These are phyloP conservation scores for Furcasterigmium sp. DNA, from an alignment of 2,329 filamentous ascomycete species.

Conservation along the genomic window DNA sequence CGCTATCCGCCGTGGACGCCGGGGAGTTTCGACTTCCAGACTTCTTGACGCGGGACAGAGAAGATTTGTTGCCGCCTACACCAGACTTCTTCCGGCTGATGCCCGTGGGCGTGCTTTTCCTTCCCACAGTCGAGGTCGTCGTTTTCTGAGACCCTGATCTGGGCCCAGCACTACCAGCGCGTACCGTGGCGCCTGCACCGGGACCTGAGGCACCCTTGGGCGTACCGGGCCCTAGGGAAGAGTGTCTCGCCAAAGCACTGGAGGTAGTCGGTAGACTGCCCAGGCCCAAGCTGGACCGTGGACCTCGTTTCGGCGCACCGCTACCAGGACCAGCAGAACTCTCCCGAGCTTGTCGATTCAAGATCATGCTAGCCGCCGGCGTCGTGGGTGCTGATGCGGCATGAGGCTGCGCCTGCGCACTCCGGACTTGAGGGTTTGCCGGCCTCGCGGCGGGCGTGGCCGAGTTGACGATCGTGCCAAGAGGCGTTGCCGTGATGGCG, in stretches of 20 bases:
- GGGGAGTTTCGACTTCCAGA: slow-evolving; percentile 54
- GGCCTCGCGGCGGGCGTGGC: slow-evolving; percentile 34
- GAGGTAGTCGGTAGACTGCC: slow-evolving; percentile 45
- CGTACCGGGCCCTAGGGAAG: slow-evolving; percentile 58
- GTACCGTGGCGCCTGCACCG: slow-evolving; percentile 27
- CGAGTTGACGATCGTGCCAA: slow-evolving; percentile 30
- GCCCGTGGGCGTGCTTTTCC: slow-evolving; percentile 43
- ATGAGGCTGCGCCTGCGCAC: slow-evolving; percentile 43
- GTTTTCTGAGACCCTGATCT: slow-evolving; percentile 44
- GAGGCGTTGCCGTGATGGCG: slow-evolving; percentile 22
- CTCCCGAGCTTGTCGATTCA: slow-evolving; percentile 52
- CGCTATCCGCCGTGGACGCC: slow-evolving; percentile 58
- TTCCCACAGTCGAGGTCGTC: slow-evolving; percentile 26
- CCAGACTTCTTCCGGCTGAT: slow-evolving; percentile 42
- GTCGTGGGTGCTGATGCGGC: slow-evolving; percentile 55
- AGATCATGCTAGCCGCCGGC: slow-evolving; percentile 55
- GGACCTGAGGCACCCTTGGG: slow-evolving; percentile 39
- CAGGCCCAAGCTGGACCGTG: slow-evolving; percentile 41
- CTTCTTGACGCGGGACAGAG: slow-evolving; percentile 57
- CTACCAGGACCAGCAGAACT: slow-evolving; percentile 51
- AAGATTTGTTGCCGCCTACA: slow-evolving; percentile 46
- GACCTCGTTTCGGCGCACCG: slow-evolving; percentile 44
- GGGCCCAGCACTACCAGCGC: slow-evolving; percentile 57
- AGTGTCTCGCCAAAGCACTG: slow-evolving; percentile 56
- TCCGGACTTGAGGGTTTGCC: slow-evolving; percentile 41